Conservation (phyloP, 331 rosid genomes). For the Rosa hybrid region DNA sequence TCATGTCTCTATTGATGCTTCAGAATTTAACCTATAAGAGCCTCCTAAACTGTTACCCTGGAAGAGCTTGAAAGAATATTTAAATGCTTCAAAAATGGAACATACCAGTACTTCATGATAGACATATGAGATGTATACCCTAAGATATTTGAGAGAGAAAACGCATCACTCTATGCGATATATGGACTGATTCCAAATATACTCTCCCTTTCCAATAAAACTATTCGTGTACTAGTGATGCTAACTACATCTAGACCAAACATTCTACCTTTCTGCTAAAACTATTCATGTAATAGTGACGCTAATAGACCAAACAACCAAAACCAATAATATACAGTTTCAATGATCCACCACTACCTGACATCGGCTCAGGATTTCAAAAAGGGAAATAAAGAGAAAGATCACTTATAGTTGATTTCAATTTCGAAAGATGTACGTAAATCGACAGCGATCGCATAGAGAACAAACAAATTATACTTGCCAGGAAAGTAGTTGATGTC, state of each 20-base stretch:
- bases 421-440: background rate
- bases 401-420: background rate
- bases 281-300: too few relatives aligned
- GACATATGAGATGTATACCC: too few relatives aligned
- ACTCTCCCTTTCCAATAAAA: background rate
- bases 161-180: too few relatives aligned
- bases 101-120: background rate
- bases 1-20: background rate
- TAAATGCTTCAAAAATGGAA: background rate
- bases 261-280: too few relatives aligned
- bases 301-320: background rate
- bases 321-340: background rate
- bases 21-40: too few relatives aligned
- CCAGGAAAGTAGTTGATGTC: constrained; percentile 98
- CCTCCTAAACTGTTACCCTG: background rate
- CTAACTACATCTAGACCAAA: background rate
- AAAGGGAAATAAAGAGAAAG: too few relatives aligned
- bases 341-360: background rate
- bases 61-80: background rate
- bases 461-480: constrained; percentile 32
- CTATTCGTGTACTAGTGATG: background rate
- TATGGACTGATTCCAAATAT: background rate
- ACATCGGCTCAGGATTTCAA: background rate
- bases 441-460: background rate
- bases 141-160: background rate